Percentiles rank a stretch among this genome's conserved stretches.
These are phyloP conservation scores for Apiospora phragmitis DNA, from an alignment of 2,329 filamentous ascomycete genomes.

Conservation along the genomic window DNA sequence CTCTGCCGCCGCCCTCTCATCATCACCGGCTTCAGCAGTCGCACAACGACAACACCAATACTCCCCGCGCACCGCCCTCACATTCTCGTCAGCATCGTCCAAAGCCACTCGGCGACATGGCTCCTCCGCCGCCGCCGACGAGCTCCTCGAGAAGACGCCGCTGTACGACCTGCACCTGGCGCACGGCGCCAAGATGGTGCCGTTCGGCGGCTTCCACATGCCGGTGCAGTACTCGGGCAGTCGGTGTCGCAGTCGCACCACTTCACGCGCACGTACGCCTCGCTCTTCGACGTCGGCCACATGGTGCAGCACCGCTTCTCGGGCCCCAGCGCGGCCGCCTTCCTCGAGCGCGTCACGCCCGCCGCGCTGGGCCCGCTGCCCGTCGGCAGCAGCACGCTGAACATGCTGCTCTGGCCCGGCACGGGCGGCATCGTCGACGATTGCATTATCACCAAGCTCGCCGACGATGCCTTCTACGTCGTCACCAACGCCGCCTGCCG, in stretches of 20 bases:
- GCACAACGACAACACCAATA: not conserved
- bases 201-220: conserved; percentile 93
- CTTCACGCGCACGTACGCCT: conserved; percentile 85
- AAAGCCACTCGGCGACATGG: not conserved
- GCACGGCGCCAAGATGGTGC: conserved; percentile 88
- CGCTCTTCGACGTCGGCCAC: conserved; percentile 93
- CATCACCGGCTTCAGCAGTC: not conserved
- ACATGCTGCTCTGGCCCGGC: conserved; percentile 74
- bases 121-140: not conserved
- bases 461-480: conserved; percentile 77
- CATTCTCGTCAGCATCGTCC: not conserved
- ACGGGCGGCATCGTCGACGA: conserved; percentile 95
- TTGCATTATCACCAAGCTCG: conserved; percentile 83
- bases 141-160: conserved; percentile 61
- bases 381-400: conserved; percentile 74
- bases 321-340: conserved; percentile 76
- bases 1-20: not conserved
- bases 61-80: not conserved
- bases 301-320: conserved; percentile 91
- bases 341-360: conserved; percentile 84
- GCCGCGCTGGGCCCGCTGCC: conserved; percentile 66
- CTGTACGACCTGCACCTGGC: conserved; percentile 78
- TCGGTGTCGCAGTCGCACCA: conserved; percentile 82
- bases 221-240: conserved; percentile 81
- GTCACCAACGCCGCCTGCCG: conserved; percentile 94